A percentile compares a stretch with the other conserved stretches of the same genome.
phyloP scores from a whole-genome alignment of 169 alveolate species.

The Eimeria brunetti region DNA sequence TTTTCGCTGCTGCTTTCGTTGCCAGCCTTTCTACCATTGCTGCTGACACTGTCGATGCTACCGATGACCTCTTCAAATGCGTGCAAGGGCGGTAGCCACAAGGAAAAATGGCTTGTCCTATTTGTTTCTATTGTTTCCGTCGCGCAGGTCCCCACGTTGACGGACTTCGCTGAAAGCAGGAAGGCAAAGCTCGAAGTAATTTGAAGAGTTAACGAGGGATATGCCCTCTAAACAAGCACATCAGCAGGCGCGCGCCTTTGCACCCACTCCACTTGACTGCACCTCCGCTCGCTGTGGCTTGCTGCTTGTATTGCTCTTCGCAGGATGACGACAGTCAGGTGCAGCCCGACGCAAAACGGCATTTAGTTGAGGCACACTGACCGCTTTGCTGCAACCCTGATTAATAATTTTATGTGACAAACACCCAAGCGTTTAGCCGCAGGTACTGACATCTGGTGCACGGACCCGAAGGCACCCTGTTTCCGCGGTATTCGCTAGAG shows the following conservation, averaged over 20 bases:
- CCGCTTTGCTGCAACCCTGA: neutral
- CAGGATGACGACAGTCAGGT: neutral
- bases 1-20: neutral
- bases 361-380: slow-evolving; percentile 54
- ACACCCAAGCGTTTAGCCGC: neutral
- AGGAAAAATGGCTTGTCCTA: neutral
- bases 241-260: neutral
- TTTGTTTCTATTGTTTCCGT: neutral
- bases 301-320: neutral
- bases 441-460: neutral
- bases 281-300: neutral
- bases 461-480: neutral
- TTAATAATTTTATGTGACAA: neutral
- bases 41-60: neutral
- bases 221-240: neutral
- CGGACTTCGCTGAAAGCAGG: slow-evolving; percentile 45
- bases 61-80: neutral
- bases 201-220: neutral
- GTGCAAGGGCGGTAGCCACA: neutral
- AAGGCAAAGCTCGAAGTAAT: slow-evolving; percentile 18
- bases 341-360: slow-evolving; percentile 13
- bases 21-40: neutral
- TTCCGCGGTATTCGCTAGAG: neutral
- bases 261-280: neutral
- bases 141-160: slow-evolving; percentile 49